Evolutionary conservation across 176 grass and related monocot species (phyloP).

Genomic region (Puya raimondii): DNA sequence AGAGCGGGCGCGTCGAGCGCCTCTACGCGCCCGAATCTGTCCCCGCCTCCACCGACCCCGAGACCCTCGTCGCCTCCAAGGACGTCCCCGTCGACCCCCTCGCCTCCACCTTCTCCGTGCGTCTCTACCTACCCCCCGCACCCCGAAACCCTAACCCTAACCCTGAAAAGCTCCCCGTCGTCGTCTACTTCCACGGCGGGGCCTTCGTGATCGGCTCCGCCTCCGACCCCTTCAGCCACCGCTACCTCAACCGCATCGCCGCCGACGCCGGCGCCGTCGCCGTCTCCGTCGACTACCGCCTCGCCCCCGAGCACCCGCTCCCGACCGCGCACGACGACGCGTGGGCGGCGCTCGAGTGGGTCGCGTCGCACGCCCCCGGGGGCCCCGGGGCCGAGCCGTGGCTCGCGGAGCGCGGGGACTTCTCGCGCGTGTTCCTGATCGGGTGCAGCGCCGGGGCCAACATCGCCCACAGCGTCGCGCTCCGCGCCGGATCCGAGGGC

Average conservation of each 20-base stretch:
- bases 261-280: slow-evolving; percentile 29
- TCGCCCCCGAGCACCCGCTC: slow-evolving; percentile 65
- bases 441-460: slow-evolving; percentile 52
- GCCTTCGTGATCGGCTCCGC: slow-evolving; percentile 45
- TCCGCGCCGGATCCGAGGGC: slow-evolving; percentile 32
- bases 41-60: slow-evolving; percentile 4
- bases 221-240: slow-evolving; percentile 30
- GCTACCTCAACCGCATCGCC: slow-evolving; percentile 41
- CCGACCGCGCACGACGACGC: slow-evolving; percentile 44
- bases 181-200: slow-evolving; percentile 63
- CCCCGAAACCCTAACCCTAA: not conserved
- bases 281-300: slow-evolving; percentile 71
- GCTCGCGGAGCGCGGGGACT: slow-evolving; percentile 53
- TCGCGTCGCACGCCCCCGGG: slow-evolving; percentile 28
- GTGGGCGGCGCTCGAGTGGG: slow-evolving; percentile 33
- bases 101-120: not conserved
- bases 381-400: slow-evolving; percentile 26
- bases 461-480: slow-evolving; percentile 56
- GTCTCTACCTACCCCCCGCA: not conserved
- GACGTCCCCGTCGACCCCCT: slow-evolving; percentile 10
- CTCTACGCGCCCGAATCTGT: not conserved
- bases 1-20: slow-evolving; percentile 17
- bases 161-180: slow-evolving; percentile 30
- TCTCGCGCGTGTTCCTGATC: slow-evolving; percentile 41
- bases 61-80: slow-evolving; percentile 12